Percentiles rank a stretch among this genome's conserved stretches.
Evolutionary conservation across 495 filamentous ascomycete species (phyloP).

Genomic region (Terfezia claveryi): DNA sequence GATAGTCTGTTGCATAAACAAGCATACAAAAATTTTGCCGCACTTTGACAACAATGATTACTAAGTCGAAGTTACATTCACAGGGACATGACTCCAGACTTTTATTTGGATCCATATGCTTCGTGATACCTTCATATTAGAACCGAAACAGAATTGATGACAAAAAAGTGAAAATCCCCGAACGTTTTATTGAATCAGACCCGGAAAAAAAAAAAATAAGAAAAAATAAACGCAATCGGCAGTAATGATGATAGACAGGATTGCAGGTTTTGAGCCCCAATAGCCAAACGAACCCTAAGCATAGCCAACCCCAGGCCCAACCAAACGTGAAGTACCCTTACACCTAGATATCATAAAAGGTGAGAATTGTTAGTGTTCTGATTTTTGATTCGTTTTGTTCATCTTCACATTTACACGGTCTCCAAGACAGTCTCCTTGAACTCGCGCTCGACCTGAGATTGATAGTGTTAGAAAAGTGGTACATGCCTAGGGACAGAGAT

Average conservation of each 20-base stretch:
- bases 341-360: not conserved
- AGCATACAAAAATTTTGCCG: no score
- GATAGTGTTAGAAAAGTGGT: not conserved
- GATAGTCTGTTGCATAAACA: no score
- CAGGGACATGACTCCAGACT: no score
- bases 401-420: slow-evolving; percentile 44
- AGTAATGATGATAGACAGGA: not conserved
- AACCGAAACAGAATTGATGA: not conserved
- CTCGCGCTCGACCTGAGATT: slow-evolving; percentile 49
- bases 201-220: not conserved
- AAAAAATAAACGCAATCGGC: slow-evolving; percentile 3
- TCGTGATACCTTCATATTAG: not conserved
- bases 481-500: not conserved
- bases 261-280: not conserved
- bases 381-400: slow-evolving; percentile 3
- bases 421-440: slow-evolving; percentile 96
- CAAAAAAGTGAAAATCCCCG: not conserved
- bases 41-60: no score
- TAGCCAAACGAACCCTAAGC: not conserved
- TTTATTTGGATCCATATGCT: no score
- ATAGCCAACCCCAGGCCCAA: not conserved
- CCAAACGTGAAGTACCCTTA: not conserved
- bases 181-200: not conserved
- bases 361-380: not conserved
- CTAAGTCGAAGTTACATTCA: no score